Evolutionary conservation across 164 flowering plant species (phyloP).

Genomic region (Magnolia kwangsiensis): DNA sequence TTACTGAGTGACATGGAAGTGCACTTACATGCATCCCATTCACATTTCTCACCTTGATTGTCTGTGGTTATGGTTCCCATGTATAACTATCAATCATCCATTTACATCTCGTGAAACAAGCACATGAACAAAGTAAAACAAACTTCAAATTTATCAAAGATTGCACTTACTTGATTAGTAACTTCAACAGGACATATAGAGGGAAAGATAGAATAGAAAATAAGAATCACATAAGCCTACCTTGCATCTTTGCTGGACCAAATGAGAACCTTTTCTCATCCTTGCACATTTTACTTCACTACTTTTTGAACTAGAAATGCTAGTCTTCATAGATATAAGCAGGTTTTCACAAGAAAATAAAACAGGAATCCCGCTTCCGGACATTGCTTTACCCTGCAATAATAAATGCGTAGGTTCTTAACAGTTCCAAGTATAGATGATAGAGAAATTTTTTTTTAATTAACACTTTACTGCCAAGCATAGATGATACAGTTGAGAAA

Average conservation of each 20-base stretch:
- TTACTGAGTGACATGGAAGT: neutral
- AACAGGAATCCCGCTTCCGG: constrained; percentile 22
- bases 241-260: constrained; percentile 34
- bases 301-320: constrained; percentile 9
- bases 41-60: neutral
- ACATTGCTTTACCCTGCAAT: constrained; percentile 15
- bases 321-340: constrained; percentile 31
- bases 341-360: constrained; percentile 49
- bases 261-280: constrained; percentile 22
- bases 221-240: constrained; percentile 30
- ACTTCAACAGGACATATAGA: neutral
- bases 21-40: neutral
- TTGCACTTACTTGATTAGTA: neutral
- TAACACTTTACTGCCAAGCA: no score
- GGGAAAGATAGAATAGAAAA: neutral
- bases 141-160: neutral
- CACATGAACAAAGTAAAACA: neutral
- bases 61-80: neutral
- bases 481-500: neutral
- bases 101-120: neutral
- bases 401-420: neutral
- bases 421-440: no score
- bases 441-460: no score
- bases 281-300: constrained; percentile 30
- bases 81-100: neutral